Evolutionary conservation across 2,329 filamentous ascomycete genomes (phyloP).

Genomic region (Paraconiothyrium sp.): DNA sequence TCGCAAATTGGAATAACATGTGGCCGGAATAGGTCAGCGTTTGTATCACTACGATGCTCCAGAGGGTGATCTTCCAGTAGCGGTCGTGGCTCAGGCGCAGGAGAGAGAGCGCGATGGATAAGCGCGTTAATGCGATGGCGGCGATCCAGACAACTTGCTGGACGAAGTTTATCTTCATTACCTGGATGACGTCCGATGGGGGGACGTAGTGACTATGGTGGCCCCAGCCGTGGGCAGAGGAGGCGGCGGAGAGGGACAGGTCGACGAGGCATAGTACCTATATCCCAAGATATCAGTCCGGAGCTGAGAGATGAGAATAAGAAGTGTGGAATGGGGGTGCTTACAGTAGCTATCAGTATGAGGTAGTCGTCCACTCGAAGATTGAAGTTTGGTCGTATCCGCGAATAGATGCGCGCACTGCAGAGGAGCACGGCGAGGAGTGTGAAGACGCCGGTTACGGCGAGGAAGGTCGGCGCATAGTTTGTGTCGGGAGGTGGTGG

Average conservation of each 20-base stretch:
- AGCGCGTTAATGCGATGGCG: slow-evolving; percentile 14
- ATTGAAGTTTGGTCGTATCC: slow-evolving; percentile 1
- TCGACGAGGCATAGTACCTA: slow-evolving; percentile 7
- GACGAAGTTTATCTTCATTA: slow-evolving; percentile 14
- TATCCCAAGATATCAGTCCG: neutral
- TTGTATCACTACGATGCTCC: slow-evolving; percentile 3
- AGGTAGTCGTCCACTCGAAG: slow-evolving; percentile 10
- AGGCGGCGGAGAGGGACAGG: neutral
- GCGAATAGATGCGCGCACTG: slow-evolving; percentile 3
- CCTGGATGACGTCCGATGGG: neutral
- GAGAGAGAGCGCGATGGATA: slow-evolving; percentile 13
- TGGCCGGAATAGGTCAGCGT: slow-evolving; percentile 5
- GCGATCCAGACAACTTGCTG: slow-evolving; percentile 15
- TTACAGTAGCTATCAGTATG: slow-evolving; percentile 2
- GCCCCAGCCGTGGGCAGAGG: slow-evolving; percentile 7
- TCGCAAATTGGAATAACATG: slow-evolving; percentile 8
- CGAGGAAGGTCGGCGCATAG: slow-evolving; percentile 11
- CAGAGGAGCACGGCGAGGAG: slow-evolving; percentile 5
- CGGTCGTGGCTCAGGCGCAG: slow-evolving; percentile 11
- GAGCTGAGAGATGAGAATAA: neutral
- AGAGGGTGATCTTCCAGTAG: neutral
- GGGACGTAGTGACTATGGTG: slow-evolving; percentile 4
- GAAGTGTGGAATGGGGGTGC: neutral
- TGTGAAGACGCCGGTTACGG: slow-evolving; percentile 7
- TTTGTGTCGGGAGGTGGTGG: slow-evolving; percentile 7